Conservation (phyloP, 129 eudicot genomes). For the Artemisia annua region DNA sequence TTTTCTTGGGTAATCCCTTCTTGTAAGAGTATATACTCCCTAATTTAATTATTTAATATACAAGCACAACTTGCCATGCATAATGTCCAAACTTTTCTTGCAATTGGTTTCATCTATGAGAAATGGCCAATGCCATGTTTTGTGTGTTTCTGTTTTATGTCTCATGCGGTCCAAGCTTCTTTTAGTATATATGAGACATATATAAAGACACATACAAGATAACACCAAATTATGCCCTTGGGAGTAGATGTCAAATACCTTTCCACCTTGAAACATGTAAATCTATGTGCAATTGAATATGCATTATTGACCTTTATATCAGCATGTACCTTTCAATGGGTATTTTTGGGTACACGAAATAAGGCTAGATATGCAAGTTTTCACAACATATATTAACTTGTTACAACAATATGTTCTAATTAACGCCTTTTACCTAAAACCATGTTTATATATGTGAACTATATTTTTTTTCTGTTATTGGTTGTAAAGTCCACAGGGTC, state of each 20-base stretch:
- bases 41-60: not conserved
- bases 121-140: not conserved
- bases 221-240: slow-evolving; percentile 23
- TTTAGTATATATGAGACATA: slow-evolving; percentile 21
- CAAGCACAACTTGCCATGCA: not conserved
- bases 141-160: slow-evolving; percentile 19
- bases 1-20: slow-evolving; percentile 16
- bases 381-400: too few relatives aligned
- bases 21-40: not conserved
- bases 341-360: not conserved
- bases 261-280: slow-evolving; percentile 30
- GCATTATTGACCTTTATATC: slow-evolving; percentile 2
- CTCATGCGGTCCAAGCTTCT: slow-evolving; percentile 24
- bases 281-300: slow-evolving; percentile 22
- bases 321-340: slow-evolving; percentile 22
- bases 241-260: slow-evolving; percentile 29
- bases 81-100: slow-evolving; percentile 2
- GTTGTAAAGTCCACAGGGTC: slow-evolving; percentile 69
- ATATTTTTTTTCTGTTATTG: not conserved
- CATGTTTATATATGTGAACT: slow-evolving; percentile 1
- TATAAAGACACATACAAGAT: slow-evolving; percentile 25
- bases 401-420: not conserved
- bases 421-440: not conserved
- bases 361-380: not conserved
- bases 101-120: not conserved